phyloP scores from a whole-genome alignment of 2,329 filamentous ascomycete species.

The Knufia fluminis region DNA sequence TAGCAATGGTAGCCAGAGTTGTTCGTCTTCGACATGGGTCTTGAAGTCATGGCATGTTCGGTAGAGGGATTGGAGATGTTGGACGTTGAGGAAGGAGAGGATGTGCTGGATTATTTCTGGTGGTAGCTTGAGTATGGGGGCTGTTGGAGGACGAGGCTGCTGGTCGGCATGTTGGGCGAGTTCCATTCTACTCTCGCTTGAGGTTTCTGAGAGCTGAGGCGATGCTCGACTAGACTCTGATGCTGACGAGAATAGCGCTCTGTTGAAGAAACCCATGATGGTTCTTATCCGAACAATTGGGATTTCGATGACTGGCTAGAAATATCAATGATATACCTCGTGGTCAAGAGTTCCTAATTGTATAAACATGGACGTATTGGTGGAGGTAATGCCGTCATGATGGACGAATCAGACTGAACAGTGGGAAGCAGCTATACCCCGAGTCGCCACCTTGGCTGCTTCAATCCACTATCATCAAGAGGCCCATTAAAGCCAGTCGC shows the following conservation, averaged over 20 bases:
- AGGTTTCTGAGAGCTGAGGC: background rate
- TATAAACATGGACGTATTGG: background rate
- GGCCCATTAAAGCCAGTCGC: too few relatives aligned
- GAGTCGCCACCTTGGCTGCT: too few relatives aligned
- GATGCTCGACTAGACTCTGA: background rate
- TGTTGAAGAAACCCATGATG: background rate
- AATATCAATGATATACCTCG: too few relatives aligned
- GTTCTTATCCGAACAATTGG: too few relatives aligned
- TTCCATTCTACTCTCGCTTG: background rate
- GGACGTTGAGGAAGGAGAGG: conserved; percentile 54
- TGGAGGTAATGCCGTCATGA: conserved; percentile 1
- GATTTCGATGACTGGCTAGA: too few relatives aligned
- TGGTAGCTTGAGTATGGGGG: conserved; percentile 44
- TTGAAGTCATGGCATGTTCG: conserved; percentile 54
- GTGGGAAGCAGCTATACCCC: background rate
- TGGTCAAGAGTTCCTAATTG: too few relatives aligned
- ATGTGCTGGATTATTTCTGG: conserved; percentile 67
- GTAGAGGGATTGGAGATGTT: conserved; percentile 53
- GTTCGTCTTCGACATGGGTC: conserved; percentile 53
- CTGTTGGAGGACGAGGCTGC: background rate
- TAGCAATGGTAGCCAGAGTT: conserved; percentile 63
- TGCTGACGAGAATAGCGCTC: background rate
- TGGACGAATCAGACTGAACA: background rate
- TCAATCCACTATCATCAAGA: too few relatives aligned
- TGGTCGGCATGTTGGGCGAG: background rate